Base-by-base conservation (phyloP, 441 rosid genomes). In the Gossypium trilobum region DNA sequence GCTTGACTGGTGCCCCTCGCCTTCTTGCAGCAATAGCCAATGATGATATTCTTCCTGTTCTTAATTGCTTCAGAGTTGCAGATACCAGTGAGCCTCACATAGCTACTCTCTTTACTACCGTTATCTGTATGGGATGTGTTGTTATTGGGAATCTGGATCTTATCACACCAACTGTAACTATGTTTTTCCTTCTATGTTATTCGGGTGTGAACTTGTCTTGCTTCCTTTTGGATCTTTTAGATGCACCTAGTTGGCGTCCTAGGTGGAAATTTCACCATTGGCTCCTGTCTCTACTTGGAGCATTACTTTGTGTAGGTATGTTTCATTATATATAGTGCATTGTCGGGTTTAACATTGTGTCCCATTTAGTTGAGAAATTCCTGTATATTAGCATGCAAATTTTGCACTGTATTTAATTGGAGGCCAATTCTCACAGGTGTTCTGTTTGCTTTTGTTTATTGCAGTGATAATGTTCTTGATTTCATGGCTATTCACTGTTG, bases 201-300 rank as follows among this genome's bases (percentile, higher is more conserved):
- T 31, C 93, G 64, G 99, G 98, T 68, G 99, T 95, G 81, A 95
- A 95, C 86, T 83, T 95, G 86, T 95, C 98, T 75, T 95, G 99
- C 88, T 95, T 92, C 87, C 97, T 95, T 78, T 87, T 95, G 70
- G 99, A 92, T 84, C 93, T 95, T 85, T 89, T 95, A 51, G 99
- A 95, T 87, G 98, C 99, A 77, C 99, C 99, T 66, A 95, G 99
- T 83, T 95, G 99, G 99, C 97, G 97, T 72, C 99, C 98, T 62
- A 84, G 99, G 78, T 95, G 99, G 98, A 92, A 95, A 78, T 88
- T 91, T 83, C 99, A 92, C 86, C 99, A 92, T 52, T 95, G 99
- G 99, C 87, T 93, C 85, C 89, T 92, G 70, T 95, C 99, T 52
- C 88, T 95, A 77, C 88, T 95, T 52, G 98, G 99, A 78, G 98